Conservation (phyloP, 2,329 filamentous ascomycete genomes). For the Cryphonectria japonica region DNA sequence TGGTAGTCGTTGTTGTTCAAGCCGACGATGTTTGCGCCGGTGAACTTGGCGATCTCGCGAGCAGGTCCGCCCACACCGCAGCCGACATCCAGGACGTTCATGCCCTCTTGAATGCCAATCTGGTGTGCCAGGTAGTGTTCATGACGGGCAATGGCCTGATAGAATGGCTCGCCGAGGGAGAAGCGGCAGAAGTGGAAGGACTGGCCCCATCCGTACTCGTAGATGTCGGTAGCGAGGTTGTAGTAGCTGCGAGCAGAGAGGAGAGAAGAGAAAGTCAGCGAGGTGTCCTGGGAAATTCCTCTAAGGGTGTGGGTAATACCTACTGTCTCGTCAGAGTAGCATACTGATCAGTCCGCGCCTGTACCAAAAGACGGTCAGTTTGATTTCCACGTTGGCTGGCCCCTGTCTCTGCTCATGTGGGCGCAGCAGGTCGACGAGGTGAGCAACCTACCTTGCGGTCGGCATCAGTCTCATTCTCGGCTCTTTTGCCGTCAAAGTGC, state of each 20-base stretch:
- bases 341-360: conserved; percentile 85
- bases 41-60: conserved; percentile 95
- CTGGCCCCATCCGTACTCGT: conserved; percentile 96
- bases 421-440: conserved; percentile 16
- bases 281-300: not conserved
- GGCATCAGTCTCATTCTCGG: conserved; percentile 78
- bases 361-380: conserved; percentile 33
- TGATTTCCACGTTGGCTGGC: not conserved
- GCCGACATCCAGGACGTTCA: conserved; percentile 92
- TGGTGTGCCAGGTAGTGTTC: conserved; percentile 95
- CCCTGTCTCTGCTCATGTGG: not conserved
- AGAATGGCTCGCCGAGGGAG: conserved; percentile 82
- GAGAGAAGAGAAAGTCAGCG: conserved; percentile 31
- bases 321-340: conserved; percentile 92
- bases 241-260: conserved; percentile 69
- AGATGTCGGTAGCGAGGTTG: conserved; percentile 93
- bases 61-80: conserved; percentile 97
- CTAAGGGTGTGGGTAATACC: conserved; percentile 39
- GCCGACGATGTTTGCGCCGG: conserved; percentile 84
- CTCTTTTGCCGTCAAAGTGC: conserved; percentile 80
- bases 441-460: conserved; percentile 69
- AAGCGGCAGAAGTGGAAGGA: conserved; percentile 99
- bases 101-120: conserved; percentile 82
- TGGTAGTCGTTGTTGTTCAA: conserved; percentile 99
- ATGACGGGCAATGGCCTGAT: conserved; percentile 90